These are phyloP conservation scores for Pythium dissimile DNA, from an alignment of 352 stramenopile species.

Conservation along the genomic window DNA sequence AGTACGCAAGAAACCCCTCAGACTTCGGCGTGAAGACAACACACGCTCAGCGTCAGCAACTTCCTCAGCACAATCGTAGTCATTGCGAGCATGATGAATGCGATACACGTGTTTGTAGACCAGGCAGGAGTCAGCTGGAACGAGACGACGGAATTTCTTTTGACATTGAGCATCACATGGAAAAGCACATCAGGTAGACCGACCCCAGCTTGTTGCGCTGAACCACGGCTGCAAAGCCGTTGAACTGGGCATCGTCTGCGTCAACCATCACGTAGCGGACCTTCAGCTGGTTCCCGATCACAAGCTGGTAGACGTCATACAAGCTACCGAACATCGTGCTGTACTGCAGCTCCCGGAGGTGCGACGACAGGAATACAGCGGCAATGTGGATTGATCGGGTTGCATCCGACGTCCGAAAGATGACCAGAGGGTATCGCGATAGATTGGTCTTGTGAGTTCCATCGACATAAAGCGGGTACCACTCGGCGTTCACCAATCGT, in stretches of 20 bases:
- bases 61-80: background rate
- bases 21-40: background rate
- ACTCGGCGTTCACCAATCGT: background rate
- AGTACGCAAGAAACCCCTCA: background rate
- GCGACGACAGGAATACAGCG: conserved; percentile 6
- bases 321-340: background rate
- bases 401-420: conserved; percentile 7
- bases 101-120: conserved; percentile 19
- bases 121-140: background rate
- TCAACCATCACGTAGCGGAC: conserved; percentile 6
- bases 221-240: background rate
- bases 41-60: background rate
- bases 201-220: background rate
- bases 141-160: background rate
- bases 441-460: conserved; percentile 14
- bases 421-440: conserved; percentile 3
- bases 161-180: conserved; percentile 25
- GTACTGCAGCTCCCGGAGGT: conserved; percentile 4
- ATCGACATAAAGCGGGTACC: conserved; percentile 10
- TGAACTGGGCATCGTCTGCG: conserved; percentile 12
- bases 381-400: background rate
- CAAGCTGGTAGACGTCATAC: conserved; percentile 4
- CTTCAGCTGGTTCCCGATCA: background rate
- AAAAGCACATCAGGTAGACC: conserved; percentile 29
- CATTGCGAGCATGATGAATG: conserved; percentile 10